Evolutionary conservation across 228 moss, liverwort and hornwort species (phyloP).

Genomic region (Sphagnum fallax): DNA sequence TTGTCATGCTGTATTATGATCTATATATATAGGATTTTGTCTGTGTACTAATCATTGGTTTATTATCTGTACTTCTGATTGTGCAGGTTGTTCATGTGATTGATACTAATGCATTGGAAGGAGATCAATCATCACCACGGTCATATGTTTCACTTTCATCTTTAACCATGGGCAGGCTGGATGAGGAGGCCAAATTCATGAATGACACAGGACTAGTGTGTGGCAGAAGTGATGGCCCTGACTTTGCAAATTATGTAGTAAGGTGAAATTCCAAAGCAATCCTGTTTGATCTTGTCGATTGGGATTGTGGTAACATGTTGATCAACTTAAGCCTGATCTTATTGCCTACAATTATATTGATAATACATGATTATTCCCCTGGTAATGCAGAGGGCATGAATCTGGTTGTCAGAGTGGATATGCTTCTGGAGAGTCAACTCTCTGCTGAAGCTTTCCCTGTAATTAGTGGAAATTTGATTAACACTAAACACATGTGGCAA

Average conservation of each 20-base stretch:
- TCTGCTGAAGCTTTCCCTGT: too few species aligned
- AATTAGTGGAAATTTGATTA: too few species aligned
- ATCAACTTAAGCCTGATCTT: too few species aligned
- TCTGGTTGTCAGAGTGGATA: too few species aligned
- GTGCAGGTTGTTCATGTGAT: slow-evolving; percentile 65
- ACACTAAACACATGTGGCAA: too few species aligned
- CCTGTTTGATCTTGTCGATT: too few species aligned
- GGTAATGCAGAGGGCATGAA: too few species aligned
- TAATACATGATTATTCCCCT: too few species aligned
- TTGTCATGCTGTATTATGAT: not conserved
- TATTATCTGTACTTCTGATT: not conserved
- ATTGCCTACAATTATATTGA: too few species aligned
- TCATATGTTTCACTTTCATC: slow-evolving; percentile 70
- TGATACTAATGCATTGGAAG: slow-evolving; percentile 30
- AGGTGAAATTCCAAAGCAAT: slow-evolving; percentile 20
- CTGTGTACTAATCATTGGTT: not conserved
- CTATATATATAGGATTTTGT: not conserved
- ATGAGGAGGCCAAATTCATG: slow-evolving; percentile 43
- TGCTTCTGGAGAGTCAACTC: too few species aligned
- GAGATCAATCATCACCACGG: slow-evolving; percentile 13
- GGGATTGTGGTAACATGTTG: too few species aligned
- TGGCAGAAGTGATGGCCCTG: slow-evolving; percentile 27
- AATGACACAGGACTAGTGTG: slow-evolving; percentile 52
- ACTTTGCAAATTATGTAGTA: slow-evolving; percentile 62
- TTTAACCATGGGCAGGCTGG: slow-evolving; percentile 67